phyloP scores from a whole-genome alignment of 2,329 filamentous ascomycete genomes.

The Hymenoscyphus salicellus region DNA sequence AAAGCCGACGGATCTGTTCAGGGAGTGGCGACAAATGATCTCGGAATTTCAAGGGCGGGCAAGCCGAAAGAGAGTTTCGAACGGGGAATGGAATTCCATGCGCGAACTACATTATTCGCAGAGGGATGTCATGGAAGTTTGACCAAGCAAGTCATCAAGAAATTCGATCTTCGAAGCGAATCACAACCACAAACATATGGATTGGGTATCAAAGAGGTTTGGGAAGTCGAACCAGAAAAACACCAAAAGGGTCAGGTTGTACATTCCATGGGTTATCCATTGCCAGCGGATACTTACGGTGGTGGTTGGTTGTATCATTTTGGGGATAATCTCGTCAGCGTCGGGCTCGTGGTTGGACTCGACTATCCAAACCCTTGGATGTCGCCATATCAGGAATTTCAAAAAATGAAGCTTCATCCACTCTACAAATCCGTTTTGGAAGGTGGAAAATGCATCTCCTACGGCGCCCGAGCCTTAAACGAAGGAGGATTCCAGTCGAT shows the following conservation, averaged over 20 bases:
- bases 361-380: conserved; percentile 98
- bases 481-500: conserved; percentile 98
- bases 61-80: conserved; percentile 88
- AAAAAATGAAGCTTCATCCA: conserved; percentile 98
- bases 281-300: conserved; percentile 86
- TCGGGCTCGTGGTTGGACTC: conserved; percentile 87
- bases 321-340: conserved; percentile 89
- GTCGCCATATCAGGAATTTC: conserved; percentile 92
- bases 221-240: conserved; percentile 92
- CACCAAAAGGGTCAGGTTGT: conserved; percentile 82
- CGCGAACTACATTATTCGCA: conserved; percentile 82
- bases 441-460: conserved; percentile 95
- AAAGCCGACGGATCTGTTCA: conserved; percentile 80
- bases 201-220: conserved; percentile 92
- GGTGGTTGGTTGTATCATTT: conserved; percentile 99
- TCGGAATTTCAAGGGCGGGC: conserved; percentile 78
- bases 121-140: conserved; percentile 96
- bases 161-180: conserved; percentile 84
- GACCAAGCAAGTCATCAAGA: conserved; percentile 91
- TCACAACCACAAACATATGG: conserved; percentile 95
- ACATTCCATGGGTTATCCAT: conserved; percentile 90
- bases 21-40: conserved; percentile 93
- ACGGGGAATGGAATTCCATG: conserved; percentile 97
- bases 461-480: conserved; percentile 84
- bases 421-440: conserved; percentile 82